These are phyloP conservation scores for Cerrena zonata DNA, from an alignment of 1,284 basidiomycete genomes.

Conservation along the genomic window DNA sequence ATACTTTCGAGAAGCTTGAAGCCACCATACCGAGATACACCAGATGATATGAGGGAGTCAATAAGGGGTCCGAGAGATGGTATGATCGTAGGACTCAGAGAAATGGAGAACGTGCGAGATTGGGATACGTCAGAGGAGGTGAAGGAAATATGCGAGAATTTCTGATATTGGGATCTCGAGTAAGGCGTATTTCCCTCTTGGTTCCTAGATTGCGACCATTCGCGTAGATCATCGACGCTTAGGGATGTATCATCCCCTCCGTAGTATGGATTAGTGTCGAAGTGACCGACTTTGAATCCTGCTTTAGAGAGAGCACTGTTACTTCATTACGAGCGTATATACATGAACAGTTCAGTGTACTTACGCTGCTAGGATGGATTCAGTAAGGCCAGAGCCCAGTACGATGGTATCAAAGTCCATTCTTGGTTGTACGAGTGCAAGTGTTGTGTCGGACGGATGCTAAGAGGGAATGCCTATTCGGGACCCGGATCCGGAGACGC, in stretches of 20 bases:
- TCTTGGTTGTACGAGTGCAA: background rate
- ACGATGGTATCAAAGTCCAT: constrained; percentile 74
- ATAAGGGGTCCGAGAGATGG: constrained; percentile 79
- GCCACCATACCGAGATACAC: constrained; percentile 85
- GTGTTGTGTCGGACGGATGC: background rate
- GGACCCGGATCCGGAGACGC: no score
- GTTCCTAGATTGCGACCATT: constrained; percentile 50
- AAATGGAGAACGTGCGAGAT: constrained; percentile 78
- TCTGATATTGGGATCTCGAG: constrained; percentile 20
- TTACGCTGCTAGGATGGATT: constrained; percentile 87
- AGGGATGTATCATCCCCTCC: constrained; percentile 80
- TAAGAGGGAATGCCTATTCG: background rate
- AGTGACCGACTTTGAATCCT: constrained; percentile 80
- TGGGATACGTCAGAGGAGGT: constrained; percentile 43
- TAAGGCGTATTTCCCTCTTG: constrained; percentile 19
- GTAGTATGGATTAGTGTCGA: constrained; percentile 84
- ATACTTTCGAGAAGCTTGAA: constrained; percentile 84
- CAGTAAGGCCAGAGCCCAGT: constrained; percentile 80
- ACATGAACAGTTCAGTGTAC: constrained; percentile 26
- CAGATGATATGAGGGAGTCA: constrained; percentile 73
- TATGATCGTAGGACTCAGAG: constrained; percentile 78
- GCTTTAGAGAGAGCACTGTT: constrained; percentile 80
- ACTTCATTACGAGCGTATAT: constrained; percentile 19
- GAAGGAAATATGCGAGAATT: constrained; percentile 39
- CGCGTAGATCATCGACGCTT: constrained; percentile 71